A percentile compares a stretch with the other conserved stretches of the same genome.
Evolutionary conservation across 768 basidiomycete genomes (phyloP).

Genomic region (Russula compacta): DNA sequence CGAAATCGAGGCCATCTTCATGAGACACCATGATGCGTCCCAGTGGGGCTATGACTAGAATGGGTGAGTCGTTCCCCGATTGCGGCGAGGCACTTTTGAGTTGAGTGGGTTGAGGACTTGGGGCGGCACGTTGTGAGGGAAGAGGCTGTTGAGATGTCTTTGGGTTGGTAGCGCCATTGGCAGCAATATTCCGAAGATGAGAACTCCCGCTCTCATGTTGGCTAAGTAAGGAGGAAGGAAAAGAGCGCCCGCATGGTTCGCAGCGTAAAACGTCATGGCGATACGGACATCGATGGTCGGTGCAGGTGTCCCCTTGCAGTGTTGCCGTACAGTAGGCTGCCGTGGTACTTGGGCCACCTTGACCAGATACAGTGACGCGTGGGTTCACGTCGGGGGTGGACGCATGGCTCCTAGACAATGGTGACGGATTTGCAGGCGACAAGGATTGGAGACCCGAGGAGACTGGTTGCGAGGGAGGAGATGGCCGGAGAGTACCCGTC

Average conservation of each 20-base stretch:
- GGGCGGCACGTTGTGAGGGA: background rate
- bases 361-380: no score
- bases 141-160: background rate
- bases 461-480: background rate
- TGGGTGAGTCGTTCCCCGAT: background rate
- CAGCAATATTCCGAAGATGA: conserved; percentile 1
- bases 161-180: background rate
- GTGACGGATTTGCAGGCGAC: background rate
- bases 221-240: background rate
- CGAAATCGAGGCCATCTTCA: conserved; percentile 10
- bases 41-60: background rate
- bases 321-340: conserved; percentile 1
- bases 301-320: conserved; percentile 18
- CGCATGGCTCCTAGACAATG: no score
- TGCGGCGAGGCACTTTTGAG: background rate
- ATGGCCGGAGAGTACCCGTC: background rate
- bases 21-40: background rate
- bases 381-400: no score
- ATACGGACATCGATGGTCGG: conserved; percentile 8
- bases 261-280: conserved; percentile 23
- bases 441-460: background rate
- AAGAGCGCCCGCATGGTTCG: conserved; percentile 17
- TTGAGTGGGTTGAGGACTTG: background rate
- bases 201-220: background rate
- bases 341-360: background rate